Percentiles rank a stretch among this genome's conserved stretches.
Conservation (phyloP, 768 basidiomycete species). For the Leccinum subtestaceum region DNA sequence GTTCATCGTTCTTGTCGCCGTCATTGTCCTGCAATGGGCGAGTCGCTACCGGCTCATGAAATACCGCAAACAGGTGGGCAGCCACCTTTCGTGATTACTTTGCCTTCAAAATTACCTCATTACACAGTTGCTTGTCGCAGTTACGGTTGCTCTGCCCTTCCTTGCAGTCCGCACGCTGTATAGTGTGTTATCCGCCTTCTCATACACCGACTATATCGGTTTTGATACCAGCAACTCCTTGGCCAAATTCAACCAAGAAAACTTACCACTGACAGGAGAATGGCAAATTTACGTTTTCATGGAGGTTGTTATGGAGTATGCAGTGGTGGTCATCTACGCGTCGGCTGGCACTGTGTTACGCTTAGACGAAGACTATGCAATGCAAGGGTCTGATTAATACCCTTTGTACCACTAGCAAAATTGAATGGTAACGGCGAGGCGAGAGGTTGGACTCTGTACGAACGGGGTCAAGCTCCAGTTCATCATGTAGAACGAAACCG, state of each 20-base stretch:
- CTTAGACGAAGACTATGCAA: slow-evolving; percentile 32
- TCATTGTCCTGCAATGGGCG: slow-evolving; percentile 50
- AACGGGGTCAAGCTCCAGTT: too few relatives aligned
- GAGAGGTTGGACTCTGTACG: too few relatives aligned
- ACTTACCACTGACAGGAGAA: too few relatives aligned
- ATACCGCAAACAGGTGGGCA: slow-evolving; percentile 35
- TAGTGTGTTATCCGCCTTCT: slow-evolving; percentile 55
- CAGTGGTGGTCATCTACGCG: slow-evolving; percentile 44
- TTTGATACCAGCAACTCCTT: slow-evolving; percentile 30
- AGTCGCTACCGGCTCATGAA: slow-evolving; percentile 37
- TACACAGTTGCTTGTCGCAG: slow-evolving; percentile 52
- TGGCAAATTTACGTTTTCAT: slow-evolving; percentile 59
- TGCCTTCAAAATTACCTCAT: slow-evolving; percentile 4
- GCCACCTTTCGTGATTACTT: background rate
- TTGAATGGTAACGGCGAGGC: too few relatives aligned
- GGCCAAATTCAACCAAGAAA: slow-evolving; percentile 55
- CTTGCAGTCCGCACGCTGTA: slow-evolving; percentile 49
- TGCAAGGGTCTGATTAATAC: slow-evolving; percentile 24
- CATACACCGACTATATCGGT: slow-evolving; percentile 38
- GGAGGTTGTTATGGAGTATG: slow-evolving; percentile 58
- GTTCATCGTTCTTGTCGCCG: slow-evolving; percentile 44
- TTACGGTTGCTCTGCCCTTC: slow-evolving; percentile 56
- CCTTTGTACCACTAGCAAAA: slow-evolving; percentile 28
- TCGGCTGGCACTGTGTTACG: slow-evolving; percentile 28
- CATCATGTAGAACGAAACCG: too few relatives aligned